phyloP scores from a whole-genome alignment of 352 stramenopile genomes.

The Phytophthora ohioensis region DNA sequence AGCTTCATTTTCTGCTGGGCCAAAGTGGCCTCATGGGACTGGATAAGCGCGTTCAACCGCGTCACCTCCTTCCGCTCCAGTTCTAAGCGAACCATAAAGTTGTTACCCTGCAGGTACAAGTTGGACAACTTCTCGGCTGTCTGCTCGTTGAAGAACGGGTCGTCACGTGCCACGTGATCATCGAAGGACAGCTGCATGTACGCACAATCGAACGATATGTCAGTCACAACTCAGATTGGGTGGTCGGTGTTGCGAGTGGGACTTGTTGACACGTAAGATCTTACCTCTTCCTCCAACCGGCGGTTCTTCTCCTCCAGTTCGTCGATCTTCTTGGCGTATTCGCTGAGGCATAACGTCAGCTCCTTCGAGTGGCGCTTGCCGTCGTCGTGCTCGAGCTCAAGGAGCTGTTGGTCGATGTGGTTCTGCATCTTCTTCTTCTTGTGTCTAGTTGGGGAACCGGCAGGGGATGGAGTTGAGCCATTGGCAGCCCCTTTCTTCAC shows the following conservation, averaged over 20 bases:
- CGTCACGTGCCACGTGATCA: slow-evolving; percentile 65
- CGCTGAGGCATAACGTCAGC: slow-evolving; percentile 66
- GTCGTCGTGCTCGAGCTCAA: slow-evolving; percentile 74
- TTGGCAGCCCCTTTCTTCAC: slow-evolving; percentile 22
- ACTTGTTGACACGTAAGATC: neutral
- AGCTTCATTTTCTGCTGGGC: slow-evolving; percentile 81
- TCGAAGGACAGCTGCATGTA: slow-evolving; percentile 75
- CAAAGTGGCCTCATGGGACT: slow-evolving; percentile 66
- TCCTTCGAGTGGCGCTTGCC: slow-evolving; percentile 77
- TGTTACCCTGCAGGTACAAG: slow-evolving; percentile 82
- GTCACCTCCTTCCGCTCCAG: slow-evolving; percentile 79
- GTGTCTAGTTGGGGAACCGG: slow-evolving; percentile 3
- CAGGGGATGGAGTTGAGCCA: slow-evolving; percentile 9
- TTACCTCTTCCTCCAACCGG: slow-evolving; percentile 77
- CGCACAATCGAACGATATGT: slow-evolving; percentile 20
- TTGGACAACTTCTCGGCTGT: slow-evolving; percentile 81
- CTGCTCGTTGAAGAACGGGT: slow-evolving; percentile 83
- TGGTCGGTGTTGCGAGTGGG: slow-evolving; percentile 10
- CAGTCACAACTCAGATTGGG: slow-evolving; percentile 2
- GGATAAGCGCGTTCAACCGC: slow-evolving; percentile 69
- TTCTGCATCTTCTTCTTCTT: slow-evolving; percentile 43
- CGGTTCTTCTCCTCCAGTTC: slow-evolving; percentile 82
- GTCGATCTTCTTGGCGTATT: slow-evolving; percentile 84
- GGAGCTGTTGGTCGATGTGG: slow-evolving; percentile 74
- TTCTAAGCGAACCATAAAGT: slow-evolving; percentile 83